Percentiles rank a stretch among this genome's conserved stretches.
Evolutionary conservation across 805 yeast genomes (phyloP).

Genomic region (Barnettozyma wickerhamii): DNA sequence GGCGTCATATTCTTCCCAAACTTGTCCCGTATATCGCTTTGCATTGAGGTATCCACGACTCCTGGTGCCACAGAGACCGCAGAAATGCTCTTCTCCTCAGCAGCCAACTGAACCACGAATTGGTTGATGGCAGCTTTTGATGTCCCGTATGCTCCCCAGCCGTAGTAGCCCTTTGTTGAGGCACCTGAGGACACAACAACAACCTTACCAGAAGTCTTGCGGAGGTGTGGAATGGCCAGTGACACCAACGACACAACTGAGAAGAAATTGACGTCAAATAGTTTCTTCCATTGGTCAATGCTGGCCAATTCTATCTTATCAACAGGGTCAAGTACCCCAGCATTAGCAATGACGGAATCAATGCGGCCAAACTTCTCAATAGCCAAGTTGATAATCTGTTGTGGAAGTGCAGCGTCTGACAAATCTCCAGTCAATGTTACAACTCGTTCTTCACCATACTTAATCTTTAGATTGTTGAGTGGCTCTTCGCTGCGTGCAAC

Average conservation of each 20-base stretch:
- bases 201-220: conserved; percentile 52
- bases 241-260: conserved; percentile 60
- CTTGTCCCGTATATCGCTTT: conserved; percentile 64
- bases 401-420: conserved; percentile 34
- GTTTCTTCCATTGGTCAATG: conserved; percentile 51
- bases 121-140: conserved; percentile 91
- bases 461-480: conserved; percentile 37
- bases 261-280: conserved; percentile 76
- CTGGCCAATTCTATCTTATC: conserved; percentile 47
- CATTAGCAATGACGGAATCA: conserved; percentile 69
- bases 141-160: conserved; percentile 91
- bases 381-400: conserved; percentile 40
- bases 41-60: conserved; percentile 91
- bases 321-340: conserved; percentile 83
- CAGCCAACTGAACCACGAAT: conserved; percentile 59
- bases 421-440: conserved; percentile 59
- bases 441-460: conserved; percentile 47
- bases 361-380: conserved; percentile 49
- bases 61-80: conserved; percentile 88
- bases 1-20: conserved; percentile 58
- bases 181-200: conserved; percentile 93
- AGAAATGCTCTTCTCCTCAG: conserved; percentile 58
- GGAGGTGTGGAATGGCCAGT: conserved; percentile 53
- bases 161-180: conserved; percentile 52
- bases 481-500: conserved; percentile 63